These are phyloP conservation scores for Kwoniella botswanensis DNA, from an alignment of 768 basidiomycete species.

Conservation along the genomic window DNA sequence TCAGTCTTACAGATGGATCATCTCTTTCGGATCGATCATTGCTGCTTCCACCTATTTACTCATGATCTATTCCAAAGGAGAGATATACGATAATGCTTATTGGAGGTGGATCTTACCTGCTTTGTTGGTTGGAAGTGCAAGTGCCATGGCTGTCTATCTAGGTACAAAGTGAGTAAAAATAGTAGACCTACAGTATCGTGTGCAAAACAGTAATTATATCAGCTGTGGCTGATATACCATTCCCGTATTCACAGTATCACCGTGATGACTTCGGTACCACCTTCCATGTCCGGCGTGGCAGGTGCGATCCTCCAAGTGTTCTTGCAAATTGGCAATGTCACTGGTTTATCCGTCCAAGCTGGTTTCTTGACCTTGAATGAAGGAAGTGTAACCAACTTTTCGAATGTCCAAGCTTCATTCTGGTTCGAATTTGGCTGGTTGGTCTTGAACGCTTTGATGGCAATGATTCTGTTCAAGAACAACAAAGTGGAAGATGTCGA, in stretches of 20 bases:
- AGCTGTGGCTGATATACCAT: not conserved
- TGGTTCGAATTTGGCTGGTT: conserved; percentile 42
- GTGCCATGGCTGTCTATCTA: conserved; percentile 34
- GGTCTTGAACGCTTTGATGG: conserved; percentile 17
- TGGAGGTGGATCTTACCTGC: conserved; percentile 45
- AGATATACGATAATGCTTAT: conserved; percentile 31
- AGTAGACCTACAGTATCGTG: too few relatives aligned
- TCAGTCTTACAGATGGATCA: conserved; percentile 24
- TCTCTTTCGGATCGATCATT: conserved; percentile 64
- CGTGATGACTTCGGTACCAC: conserved; percentile 52
- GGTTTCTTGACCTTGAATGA: conserved; percentile 40
- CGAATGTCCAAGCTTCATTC: conserved; percentile 35
- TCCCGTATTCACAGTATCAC: conserved; percentile 30
- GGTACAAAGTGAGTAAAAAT: conserved; percentile 32
- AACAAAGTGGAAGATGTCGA: not conserved
- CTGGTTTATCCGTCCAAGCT: conserved; percentile 66
- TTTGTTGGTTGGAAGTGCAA: conserved; percentile 37
- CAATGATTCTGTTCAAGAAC: conserved; percentile 15
- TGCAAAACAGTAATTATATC: too few relatives aligned
- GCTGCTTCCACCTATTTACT: conserved; percentile 67
- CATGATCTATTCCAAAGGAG: conserved; percentile 31
- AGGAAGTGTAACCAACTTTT: conserved; percentile 30
- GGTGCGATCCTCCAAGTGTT: conserved; percentile 49
- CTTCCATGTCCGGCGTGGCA: conserved; percentile 50
- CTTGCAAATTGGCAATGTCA: conserved; percentile 39